Evolutionary conservation across 495 filamentous ascomycete genomes (phyloP), one percentile per base, ranked within the genome.

Genomic region (Hyaloscypha bicolor): DNA sequence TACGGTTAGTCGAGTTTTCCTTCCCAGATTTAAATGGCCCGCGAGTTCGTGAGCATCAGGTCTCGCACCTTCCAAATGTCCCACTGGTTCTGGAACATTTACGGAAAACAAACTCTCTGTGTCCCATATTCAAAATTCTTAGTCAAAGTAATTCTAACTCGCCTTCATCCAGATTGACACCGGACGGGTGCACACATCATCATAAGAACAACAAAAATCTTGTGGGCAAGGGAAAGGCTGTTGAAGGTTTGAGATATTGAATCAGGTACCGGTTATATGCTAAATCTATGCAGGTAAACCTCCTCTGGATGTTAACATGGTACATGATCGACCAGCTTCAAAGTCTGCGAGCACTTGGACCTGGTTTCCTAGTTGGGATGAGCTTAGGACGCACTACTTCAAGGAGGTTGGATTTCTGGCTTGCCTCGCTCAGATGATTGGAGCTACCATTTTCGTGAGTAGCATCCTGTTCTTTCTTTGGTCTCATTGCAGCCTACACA

Each of bases 381-480:
- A 90, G 39, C 71, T 92, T 21, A 77, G 75, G 22, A 82, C 79
- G 0, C 89, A 91, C 72, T 91, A 91, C 73, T 56, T 91, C 63
- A 84, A 80, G 66, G 89, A 92, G 56, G 74, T 91, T 29, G 90
- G 90, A 3, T 92, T 92, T 72, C 77, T 90, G 19, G 90, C 90
- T 2, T 89, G 85, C 37, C 66, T 85, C 14, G 62, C 81, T 2
- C 88, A 91, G 69, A 80, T 90, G 60, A 51, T 86, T 58, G 90
- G 85, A 19, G 87, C 90, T 6, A 85, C 86, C 9, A 79, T 93
- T 65, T 90, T 88, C 32, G 65, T 68, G 21, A 68, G 65, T 67
- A 29, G 11, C 21, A n/a, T 31, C 52, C 9, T 58, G 14, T 64
- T 39, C 21, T 62, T 33, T 66, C 37, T 67, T 48, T 12, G 16